phyloP scores from a whole-genome alignment of 345 rosid genomes.

The Populus alba region DNA sequence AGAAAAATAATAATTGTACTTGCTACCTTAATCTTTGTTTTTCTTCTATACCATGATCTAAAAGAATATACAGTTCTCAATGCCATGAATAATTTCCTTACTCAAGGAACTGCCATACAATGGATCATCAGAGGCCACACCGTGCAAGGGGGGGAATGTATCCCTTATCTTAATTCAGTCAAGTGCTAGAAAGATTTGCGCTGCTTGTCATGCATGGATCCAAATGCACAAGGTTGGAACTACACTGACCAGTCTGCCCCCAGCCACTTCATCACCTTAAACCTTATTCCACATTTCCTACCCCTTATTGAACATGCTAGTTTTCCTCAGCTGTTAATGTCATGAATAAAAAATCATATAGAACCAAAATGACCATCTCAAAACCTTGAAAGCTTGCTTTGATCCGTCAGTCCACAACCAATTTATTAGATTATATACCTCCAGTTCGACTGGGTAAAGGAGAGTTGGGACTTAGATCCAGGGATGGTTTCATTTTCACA shows the following conservation, averaged over 20 bases:
- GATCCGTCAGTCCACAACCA: background rate
- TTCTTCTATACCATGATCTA: slow-evolving; percentile 21
- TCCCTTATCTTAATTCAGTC: slow-evolving; percentile 8
- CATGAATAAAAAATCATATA: slow-evolving; percentile 15
- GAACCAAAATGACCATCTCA: slow-evolving; percentile 14
- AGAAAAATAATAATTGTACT: slow-evolving; percentile 9
- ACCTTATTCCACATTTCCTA: slow-evolving; percentile 23
- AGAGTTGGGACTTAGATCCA: slow-evolving; percentile 48
- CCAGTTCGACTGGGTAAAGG: slow-evolving; percentile 38
- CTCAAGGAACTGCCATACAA: slow-evolving; percentile 9
- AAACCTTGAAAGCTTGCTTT: slow-evolving; percentile 13
- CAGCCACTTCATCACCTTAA: slow-evolving; percentile 11
- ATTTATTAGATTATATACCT: slow-evolving; percentile 26
- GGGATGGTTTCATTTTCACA: slow-evolving; percentile 46
- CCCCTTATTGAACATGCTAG: slow-evolving; percentile 19
- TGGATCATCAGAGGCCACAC: slow-evolving; percentile 16
- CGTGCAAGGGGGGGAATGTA: background rate
- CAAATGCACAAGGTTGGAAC: slow-evolving; percentile 5
- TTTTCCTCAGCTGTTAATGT: slow-evolving; percentile 20
- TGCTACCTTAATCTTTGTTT: slow-evolving; percentile 7
- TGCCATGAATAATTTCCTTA: background rate
- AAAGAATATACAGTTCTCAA: slow-evolving; percentile 27
- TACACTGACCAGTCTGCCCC: slow-evolving; percentile 3
- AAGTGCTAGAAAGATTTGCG: slow-evolving; percentile 19
- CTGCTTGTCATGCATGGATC: slow-evolving; percentile 5